A percentile compares a stretch with the other conserved stretches of the same genome.
Evolutionary conservation across 192 early-diverging fungal species (phyloP).

Genomic region (Anaeromyces robustus): DNA sequence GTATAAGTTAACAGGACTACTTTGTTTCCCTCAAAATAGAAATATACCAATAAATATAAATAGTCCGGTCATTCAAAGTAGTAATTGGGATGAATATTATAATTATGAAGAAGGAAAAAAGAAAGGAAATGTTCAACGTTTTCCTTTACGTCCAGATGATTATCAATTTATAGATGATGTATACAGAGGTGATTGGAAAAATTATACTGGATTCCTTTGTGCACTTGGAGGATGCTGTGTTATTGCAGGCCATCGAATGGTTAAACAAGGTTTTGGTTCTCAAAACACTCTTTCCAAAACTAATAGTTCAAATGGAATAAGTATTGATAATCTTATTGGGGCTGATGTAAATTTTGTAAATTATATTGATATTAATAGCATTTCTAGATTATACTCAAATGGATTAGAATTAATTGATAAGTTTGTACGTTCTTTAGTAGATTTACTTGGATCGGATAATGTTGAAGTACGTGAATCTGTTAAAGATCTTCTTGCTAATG

Average conservation of each 20-base stretch:
- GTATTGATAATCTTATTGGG: constrained; percentile 8
- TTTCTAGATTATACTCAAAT: constrained; percentile 12
- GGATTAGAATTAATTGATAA: constrained; percentile 26
- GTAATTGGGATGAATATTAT: constrained; percentile 1
- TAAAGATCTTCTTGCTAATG: constrained; percentile 64
- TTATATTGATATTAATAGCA: neutral
- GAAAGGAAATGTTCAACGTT: constrained; percentile 15
- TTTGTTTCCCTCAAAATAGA: constrained; percentile 9
- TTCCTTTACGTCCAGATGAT: constrained; percentile 9
- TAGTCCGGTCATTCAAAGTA: neutral
- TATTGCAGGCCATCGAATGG: constrained; percentile 4
- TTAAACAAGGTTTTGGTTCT: neutral
- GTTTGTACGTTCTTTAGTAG: constrained; percentile 55
- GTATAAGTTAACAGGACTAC: constrained; percentile 32
- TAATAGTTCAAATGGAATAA: neutral
- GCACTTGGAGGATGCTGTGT: constrained; percentile 62
- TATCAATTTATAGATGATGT: constrained; percentile 16
- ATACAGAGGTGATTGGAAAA: constrained; percentile 56
- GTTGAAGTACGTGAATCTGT: constrained; percentile 55
- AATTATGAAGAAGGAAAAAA: constrained; percentile 12
- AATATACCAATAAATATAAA: constrained; percentile 13
- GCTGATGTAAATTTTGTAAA: neutral
- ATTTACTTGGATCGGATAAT: constrained; percentile 56
- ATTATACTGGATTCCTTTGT: constrained; percentile 69
- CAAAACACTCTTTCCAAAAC: too few relatives aligned